A percentile compares a stretch with the other conserved stretches of the same genome.
Conservation (phyloP, 2,329 filamentous ascomycete species). For the Lasiodiplodia theobromae region DNA sequence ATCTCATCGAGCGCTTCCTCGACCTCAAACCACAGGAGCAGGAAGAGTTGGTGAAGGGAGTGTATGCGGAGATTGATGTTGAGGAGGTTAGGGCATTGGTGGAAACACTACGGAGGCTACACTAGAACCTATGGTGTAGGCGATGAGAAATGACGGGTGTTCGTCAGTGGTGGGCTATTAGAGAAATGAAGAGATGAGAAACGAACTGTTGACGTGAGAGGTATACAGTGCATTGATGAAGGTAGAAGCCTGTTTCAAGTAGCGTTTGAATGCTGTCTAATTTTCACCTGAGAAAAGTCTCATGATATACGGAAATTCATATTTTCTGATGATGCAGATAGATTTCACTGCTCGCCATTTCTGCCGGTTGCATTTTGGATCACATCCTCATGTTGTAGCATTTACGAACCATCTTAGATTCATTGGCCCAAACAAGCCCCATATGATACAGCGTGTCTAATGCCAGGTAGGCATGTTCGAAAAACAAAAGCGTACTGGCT, state of each 20-base stretch:
- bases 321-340: no score
- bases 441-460: no score
- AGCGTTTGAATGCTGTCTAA: neutral
- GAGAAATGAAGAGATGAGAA: slow-evolving; percentile 10
- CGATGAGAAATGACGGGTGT: neutral
- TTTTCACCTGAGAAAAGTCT: no score
- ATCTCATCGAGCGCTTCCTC: slow-evolving; percentile 85
- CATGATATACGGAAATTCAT: no score
- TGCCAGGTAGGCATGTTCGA: no score
- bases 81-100: slow-evolving; percentile 66
- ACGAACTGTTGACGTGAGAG: no score
- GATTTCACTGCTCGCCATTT: no score
- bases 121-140: slow-evolving; percentile 31
- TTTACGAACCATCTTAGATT: no score
- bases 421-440: no score
- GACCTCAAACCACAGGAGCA: slow-evolving; percentile 69
- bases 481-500: no score
- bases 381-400: no score
- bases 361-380: no score
- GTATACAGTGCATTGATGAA: neutral
- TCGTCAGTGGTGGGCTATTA: neutral
- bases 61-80: slow-evolving; percentile 65
- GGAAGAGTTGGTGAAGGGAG: slow-evolving; percentile 58
- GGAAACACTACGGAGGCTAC: slow-evolving; percentile 61
- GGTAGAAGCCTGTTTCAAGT: neutral